Evolutionary conservation across 441 rosid genomes (phyloP).

Genomic region (Theobroma grandiflorum): DNA sequence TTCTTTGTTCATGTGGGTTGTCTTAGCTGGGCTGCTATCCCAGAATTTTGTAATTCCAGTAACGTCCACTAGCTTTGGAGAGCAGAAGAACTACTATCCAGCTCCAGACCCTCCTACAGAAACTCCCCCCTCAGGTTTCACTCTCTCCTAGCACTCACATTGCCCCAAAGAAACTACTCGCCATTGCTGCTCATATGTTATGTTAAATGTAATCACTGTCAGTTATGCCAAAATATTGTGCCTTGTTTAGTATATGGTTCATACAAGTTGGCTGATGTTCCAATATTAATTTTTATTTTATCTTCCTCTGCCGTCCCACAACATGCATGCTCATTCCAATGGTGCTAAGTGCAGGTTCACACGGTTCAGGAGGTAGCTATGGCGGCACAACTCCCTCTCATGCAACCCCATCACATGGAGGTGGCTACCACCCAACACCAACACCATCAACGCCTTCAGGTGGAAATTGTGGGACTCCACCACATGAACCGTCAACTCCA

Average conservation of each 20-base stretch:
- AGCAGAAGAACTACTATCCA: slow-evolving; percentile 60
- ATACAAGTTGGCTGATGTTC: neutral
- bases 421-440: slow-evolving; percentile 27
- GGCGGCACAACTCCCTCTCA: slow-evolving; percentile 31
- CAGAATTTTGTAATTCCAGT: slow-evolving; percentile 44
- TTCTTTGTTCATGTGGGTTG: slow-evolving; percentile 35
- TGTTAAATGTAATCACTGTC: neutral
- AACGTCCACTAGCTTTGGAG: slow-evolving; percentile 43
- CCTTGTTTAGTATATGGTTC: neutral
- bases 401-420: slow-evolving; percentile 31
- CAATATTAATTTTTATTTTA: neutral
- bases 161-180: neutral
- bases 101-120: slow-evolving; percentile 52
- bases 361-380: slow-evolving; percentile 30
- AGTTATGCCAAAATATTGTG: neutral
- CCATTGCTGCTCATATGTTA: neutral
- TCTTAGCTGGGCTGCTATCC: slow-evolving; percentile 43
- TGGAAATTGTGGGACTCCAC: slow-evolving; percentile 49
- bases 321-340: slow-evolving; percentile 1
- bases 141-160: neutral
- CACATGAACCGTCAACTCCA: slow-evolving; percentile 45
- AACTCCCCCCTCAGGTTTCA: slow-evolving; percentile 56
- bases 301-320: neutral
- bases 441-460: slow-evolving; percentile 37
- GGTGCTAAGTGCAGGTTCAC: slow-evolving; percentile 43